These are phyloP conservation scores for Boletus edulis DNA, from an alignment of 768 basidiomycete species.

Conservation along the genomic window DNA sequence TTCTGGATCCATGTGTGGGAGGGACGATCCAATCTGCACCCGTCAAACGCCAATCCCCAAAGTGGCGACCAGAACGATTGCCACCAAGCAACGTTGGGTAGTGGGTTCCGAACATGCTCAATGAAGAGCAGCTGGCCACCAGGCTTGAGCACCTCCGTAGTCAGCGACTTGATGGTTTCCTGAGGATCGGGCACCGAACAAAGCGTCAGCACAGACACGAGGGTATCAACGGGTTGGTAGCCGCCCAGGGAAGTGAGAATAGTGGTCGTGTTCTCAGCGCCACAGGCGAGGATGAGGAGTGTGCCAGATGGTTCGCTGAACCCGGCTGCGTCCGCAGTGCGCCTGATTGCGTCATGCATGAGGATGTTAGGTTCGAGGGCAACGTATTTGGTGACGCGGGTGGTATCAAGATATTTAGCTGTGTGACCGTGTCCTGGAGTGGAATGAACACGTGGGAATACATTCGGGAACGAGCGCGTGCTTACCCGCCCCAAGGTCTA, in stretches of 20 bases:
- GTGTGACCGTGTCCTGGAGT: slow-evolving; percentile 63
- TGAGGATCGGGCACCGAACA: slow-evolving; percentile 63
- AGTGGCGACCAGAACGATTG: slow-evolving; percentile 71
- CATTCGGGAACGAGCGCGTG: neutral
- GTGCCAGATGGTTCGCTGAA: slow-evolving; percentile 52
- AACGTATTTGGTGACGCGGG: slow-evolving; percentile 58
- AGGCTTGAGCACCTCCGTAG: slow-evolving; percentile 53
- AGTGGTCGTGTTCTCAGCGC: slow-evolving; percentile 54
- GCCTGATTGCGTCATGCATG: slow-evolving; percentile 60
- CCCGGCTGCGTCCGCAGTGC: slow-evolving; percentile 47
- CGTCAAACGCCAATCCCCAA: slow-evolving; percentile 59
- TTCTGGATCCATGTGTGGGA: slow-evolving; percentile 46
- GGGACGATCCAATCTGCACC: slow-evolving; percentile 62
- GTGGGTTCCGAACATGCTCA: slow-evolving; percentile 64
- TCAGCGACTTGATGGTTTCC: slow-evolving; percentile 43
- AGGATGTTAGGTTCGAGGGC: slow-evolving; percentile 68
- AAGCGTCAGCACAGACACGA: slow-evolving; percentile 63
- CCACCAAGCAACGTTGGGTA: slow-evolving; percentile 62
- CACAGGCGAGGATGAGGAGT: slow-evolving; percentile 57
- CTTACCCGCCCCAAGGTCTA: slow-evolving; percentile 69
- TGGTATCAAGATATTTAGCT: slow-evolving; percentile 54
- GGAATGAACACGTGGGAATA: neutral
- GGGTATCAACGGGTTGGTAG: slow-evolving; percentile 49
- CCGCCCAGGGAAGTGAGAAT: slow-evolving; percentile 44
- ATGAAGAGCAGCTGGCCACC: slow-evolving; percentile 66